A percentile compares a stretch with the other conserved stretches of the same genome.
phyloP scores from a whole-genome alignment of 768 basidiomycete species.

The Termitomyces sp. region DNA sequence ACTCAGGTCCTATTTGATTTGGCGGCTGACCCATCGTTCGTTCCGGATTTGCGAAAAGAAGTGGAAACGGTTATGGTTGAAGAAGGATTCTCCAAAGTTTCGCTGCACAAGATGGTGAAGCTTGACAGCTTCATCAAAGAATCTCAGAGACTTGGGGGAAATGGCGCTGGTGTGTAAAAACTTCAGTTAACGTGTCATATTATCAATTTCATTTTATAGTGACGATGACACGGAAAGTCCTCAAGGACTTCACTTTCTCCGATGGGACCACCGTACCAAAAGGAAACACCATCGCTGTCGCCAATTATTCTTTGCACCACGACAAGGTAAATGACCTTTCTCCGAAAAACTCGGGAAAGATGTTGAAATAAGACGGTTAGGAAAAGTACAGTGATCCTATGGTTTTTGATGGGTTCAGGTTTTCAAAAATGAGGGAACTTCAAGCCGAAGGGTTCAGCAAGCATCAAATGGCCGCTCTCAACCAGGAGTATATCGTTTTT shows the following conservation, averaged over 20 bases:
- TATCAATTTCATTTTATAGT: neutral
- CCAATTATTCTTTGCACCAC: slow-evolving; percentile 23
- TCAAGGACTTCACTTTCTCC: slow-evolving; percentile 35
- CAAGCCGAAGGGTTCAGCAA: slow-evolving; percentile 16
- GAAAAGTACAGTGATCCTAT: slow-evolving; percentile 10
- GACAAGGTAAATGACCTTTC: slow-evolving; percentile 13
- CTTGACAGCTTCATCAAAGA: slow-evolving; percentile 40
- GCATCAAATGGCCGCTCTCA: slow-evolving; percentile 22
- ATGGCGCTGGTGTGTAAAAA: slow-evolving; percentile 16
- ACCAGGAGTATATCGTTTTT: slow-evolving; percentile 20
- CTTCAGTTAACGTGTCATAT: neutral
- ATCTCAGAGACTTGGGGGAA: slow-evolving; percentile 26
- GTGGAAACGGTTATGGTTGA: slow-evolving; percentile 10
- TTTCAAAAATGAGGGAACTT: slow-evolving; percentile 22
- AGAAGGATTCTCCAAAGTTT: slow-evolving; percentile 7
- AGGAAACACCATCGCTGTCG: slow-evolving; percentile 26
- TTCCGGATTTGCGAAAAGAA: slow-evolving; percentile 34
- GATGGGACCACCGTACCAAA: slow-evolving; percentile 34
- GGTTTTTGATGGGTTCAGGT: slow-evolving; percentile 35
- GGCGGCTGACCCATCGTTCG: slow-evolving; percentile 25
- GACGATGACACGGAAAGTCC: slow-evolving; percentile 22
- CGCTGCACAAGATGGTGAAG: slow-evolving; percentile 26
- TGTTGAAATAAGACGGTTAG: slow-evolving; percentile 3
- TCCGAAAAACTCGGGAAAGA: neutral
- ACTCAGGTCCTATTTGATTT: slow-evolving; percentile 30